These are phyloP conservation scores for Penicillium angulare DNA, from an alignment of 495 filamentous ascomycete species.

Conservation along the genomic window DNA sequence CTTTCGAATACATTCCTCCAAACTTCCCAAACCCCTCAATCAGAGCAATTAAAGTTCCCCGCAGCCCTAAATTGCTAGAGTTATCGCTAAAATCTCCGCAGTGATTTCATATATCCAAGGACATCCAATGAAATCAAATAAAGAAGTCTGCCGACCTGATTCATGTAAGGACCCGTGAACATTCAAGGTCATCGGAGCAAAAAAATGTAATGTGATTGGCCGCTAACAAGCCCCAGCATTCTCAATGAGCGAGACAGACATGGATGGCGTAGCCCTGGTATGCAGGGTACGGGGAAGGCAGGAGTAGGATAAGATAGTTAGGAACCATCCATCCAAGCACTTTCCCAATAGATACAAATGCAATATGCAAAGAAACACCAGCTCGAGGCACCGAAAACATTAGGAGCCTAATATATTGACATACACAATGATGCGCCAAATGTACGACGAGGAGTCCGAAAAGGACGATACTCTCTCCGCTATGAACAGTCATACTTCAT, in stretches of 20 bases:
- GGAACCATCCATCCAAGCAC: not conserved
- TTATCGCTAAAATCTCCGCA: slow-evolving; percentile 5
- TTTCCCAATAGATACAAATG: not conserved
- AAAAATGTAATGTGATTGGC: slow-evolving; percentile 2
- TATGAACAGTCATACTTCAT: not conserved
- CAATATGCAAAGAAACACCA: not conserved
- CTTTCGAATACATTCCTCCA: not conserved
- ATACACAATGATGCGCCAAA: not conserved
- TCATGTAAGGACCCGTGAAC: slow-evolving; percentile 6
- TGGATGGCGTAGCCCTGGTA: slow-evolving; percentile 16
- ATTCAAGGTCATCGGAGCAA: slow-evolving; percentile 1
- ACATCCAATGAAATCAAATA: not conserved
- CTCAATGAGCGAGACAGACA: slow-evolving; percentile 15
- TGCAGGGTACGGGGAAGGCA: slow-evolving; percentile 1
- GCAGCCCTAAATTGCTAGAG: slow-evolving; percentile 3
- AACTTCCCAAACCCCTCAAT: too few relatives aligned
- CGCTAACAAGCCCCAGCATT: slow-evolving; percentile 5
- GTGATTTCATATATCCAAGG: not conserved
- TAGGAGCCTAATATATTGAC: not conserved
- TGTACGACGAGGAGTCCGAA: not conserved
- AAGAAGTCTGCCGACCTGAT: not conserved
- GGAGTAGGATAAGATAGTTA: not conserved
- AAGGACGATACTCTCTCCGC: slow-evolving; percentile 1
- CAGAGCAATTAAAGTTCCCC: slow-evolving; percentile 2
- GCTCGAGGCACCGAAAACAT: not conserved